These are phyloP conservation scores for Leucocoprinus leucothites DNA, from an alignment of 768 basidiomycete genomes.

Conservation along the genomic window DNA sequence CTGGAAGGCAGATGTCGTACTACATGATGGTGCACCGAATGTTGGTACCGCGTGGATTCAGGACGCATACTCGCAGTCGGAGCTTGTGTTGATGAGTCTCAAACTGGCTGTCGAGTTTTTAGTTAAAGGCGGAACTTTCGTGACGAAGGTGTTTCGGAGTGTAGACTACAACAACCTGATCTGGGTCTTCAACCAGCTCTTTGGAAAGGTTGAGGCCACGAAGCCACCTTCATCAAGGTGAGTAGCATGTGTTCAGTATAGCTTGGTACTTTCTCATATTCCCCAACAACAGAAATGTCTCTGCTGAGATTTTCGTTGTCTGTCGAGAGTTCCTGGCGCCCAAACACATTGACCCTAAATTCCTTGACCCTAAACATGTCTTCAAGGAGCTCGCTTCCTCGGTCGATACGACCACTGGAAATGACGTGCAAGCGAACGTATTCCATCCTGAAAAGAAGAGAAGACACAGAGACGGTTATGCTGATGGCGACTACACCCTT, in stretches of 20 bases:
- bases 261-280: not conserved
- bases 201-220: conserved; percentile 95
- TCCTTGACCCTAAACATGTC: conserved; percentile 95
- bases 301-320: conserved; percentile 99
- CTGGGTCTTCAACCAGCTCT: conserved; percentile 98
- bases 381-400: conserved; percentile 81
- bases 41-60: conserved; percentile 99
- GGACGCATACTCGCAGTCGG: conserved; percentile 96
- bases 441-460: conserved; percentile 98
- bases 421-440: conserved; percentile 82
- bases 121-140: conserved; percentile 88
- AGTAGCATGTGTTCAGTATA: conserved; percentile 9
- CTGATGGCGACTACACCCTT: conserved; percentile 88
- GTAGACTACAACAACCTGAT: conserved; percentile 98
- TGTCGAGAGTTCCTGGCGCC: conserved; percentile 95
- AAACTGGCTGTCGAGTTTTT: conserved; percentile 96
- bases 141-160: conserved; percentile 98
- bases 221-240: conserved; percentile 97
- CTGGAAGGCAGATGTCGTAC: conserved; percentile 98
- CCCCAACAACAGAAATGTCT: conserved; percentile 75
- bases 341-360: conserved; percentile 94
- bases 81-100: conserved; percentile 92
- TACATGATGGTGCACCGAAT: conserved; percentile 99
- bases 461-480: conserved; percentile 90
- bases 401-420: conserved; percentile 50